These are phyloP conservation scores for Xylaria nigripes DNA, from an alignment of 495 filamentous ascomycete genomes.

Conservation along the genomic window DNA sequence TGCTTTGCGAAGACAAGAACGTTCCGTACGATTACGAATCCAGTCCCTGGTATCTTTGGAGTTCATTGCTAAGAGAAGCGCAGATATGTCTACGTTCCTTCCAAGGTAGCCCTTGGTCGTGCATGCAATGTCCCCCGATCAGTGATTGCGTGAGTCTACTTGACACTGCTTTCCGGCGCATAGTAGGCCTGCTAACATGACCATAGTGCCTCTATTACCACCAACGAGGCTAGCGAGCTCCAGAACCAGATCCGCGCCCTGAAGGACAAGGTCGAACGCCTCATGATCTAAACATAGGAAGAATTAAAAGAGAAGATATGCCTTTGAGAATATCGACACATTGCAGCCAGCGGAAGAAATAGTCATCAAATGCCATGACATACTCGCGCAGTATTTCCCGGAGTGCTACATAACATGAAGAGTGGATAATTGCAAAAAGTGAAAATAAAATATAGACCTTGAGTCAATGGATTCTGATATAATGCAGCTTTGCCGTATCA, in stretches of 20 bases:
- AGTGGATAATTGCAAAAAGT: not conserved
- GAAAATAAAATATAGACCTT: not conserved
- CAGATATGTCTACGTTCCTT: constrained; percentile 48
- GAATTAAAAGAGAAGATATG: not conserved
- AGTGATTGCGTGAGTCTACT: constrained; percentile 50
- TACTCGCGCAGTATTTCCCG: not conserved
- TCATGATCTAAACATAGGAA: constrained; percentile 68
- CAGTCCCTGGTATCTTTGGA: constrained; percentile 17
- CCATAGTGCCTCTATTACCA: constrained; percentile 61
- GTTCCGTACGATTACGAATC: constrained; percentile 63
- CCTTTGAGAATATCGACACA: constrained; percentile 10
- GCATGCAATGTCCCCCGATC: constrained; percentile 77
- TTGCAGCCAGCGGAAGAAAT: constrained; percentile 4
- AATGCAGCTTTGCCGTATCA: not conserved
- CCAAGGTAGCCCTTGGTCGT: constrained; percentile 67
- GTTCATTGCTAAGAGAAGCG: constrained; percentile 31
- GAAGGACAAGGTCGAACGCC: constrained; percentile 92
- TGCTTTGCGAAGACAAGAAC: constrained; percentile 79
- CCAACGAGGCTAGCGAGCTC: constrained; percentile 87
- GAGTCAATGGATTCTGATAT: not conserved
- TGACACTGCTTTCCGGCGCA: not conserved
- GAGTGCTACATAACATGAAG: not conserved
- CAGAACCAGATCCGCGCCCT: constrained; percentile 73
- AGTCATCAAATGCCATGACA: not conserved
- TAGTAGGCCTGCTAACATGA: not conserved